Base-by-base conservation (phyloP, 306 rosid species). In the Cucumis hystrix region DNA sequence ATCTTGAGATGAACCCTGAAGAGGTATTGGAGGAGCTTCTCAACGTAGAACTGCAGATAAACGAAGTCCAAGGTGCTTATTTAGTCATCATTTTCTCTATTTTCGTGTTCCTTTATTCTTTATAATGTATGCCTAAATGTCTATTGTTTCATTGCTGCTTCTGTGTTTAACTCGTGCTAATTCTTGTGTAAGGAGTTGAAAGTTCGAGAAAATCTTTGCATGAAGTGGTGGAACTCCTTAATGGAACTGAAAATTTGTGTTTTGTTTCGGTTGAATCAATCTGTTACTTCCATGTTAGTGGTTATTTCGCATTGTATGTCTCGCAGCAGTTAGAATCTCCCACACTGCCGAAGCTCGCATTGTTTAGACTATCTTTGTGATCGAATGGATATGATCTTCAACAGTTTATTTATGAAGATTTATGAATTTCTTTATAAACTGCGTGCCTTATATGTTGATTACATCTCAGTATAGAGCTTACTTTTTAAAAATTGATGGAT, bases 41-140 rank as follows among this genome's bases (percentile, higher is more conserved):
- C 41, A 83, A 70, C 80, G 74, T 93, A 16, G 97, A 89, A 73
- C 80, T 81, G 65, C 96, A 93, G 80, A 80, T 93, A 78, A 86
- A 91, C 81, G 91, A 90, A 57, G 96, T 89, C 33, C 86, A 93
- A 91, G 98, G 98, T 92, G 43, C 70, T 62, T 56, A 3, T 18
- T 75, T 75, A 75, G 52, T 69, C 25, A 23, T 40, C 40, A 23
- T 21, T 40, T 23, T 8, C 40, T 30, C 20, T 47, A 6, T 1
- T 45, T 70, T 2, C 2, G 17, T 0, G 7, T 14, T 70, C 13
- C 37, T 23, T 52, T 40, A 16, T 43, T 23, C 43, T 10, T 63
- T 60, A 11, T 9, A 8, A 15, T 23, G 16, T 25, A 3, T 56
- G 33, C 20, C 11, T 16, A 9, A 30, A 71, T 14, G 1, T 6